These are phyloP conservation scores for Cucumis hystrix DNA, from an alignment of 306 rosid species.

Conservation along the genomic window DNA sequence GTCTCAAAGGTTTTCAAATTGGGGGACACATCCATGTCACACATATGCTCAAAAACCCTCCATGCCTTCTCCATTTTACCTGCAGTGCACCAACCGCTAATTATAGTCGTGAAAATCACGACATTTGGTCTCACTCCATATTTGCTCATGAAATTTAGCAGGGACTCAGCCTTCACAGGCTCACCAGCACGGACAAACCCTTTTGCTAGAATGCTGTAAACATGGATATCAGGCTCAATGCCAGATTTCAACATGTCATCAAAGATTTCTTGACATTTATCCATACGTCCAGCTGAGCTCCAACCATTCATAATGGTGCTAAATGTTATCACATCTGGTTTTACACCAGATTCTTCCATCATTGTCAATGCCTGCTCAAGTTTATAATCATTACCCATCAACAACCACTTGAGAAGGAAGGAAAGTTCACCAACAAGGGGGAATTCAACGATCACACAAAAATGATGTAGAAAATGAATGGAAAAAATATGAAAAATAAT, in stretches of 20 bases:
- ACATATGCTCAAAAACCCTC: conserved; percentile 46
- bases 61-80: conserved; percentile 74
- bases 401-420: not conserved
- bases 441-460: not conserved
- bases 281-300: conserved; percentile 84
- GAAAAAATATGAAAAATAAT: not conserved
- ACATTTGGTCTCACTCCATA: conserved; percentile 62
- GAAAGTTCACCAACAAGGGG: not conserved
- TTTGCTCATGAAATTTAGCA: conserved; percentile 55
- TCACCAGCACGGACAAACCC: conserved; percentile 78
- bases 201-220: conserved; percentile 86
- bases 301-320: conserved; percentile 95
- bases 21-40: conserved; percentile 35
- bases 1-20: conserved; percentile 84
- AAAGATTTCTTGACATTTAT: conserved; percentile 70
- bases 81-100: conserved; percentile 80
- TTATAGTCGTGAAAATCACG: conserved; percentile 88
- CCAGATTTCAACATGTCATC: conserved; percentile 64
- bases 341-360: conserved; percentile 85
- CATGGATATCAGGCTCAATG: conserved; percentile 76
- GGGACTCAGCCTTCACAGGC: conserved; percentile 58
- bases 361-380: conserved; percentile 64
- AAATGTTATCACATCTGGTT: conserved; percentile 87
- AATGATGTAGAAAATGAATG: not conserved
- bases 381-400: not conserved